Evolutionary conservation across 306 rosid genomes (phyloP), one percentile per base, ranked within the genome.

Genomic region (Senna tora): DNA sequence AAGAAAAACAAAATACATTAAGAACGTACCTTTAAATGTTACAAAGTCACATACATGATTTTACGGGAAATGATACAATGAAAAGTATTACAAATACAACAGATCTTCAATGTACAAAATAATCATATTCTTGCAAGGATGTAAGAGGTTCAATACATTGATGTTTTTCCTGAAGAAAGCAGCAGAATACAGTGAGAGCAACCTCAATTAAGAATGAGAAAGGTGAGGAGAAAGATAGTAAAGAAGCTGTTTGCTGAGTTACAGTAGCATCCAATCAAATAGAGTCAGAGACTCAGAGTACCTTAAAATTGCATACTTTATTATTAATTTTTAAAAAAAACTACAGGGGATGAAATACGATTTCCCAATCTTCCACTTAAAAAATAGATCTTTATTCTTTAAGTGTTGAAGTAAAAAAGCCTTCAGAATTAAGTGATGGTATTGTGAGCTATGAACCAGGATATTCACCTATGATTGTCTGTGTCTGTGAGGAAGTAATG

Each of bases 351-450:
- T n/a, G n/a, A n/a, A n/a, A n/a, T n/a, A n/a, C 53, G 59, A 62
- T 28, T 69, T 69, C 49, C 42, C 57, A 60, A 57, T 52, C 25
- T 52, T 33, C 67, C 54, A 4, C 9, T 19, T 25, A 36, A 25
- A 38, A 19, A 32, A 6, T 55, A 7, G 10, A 8, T 9, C 28
- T 52, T 10, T n/a, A n/a, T n/a, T n/a, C 20, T 10, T 4, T 9
- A 20, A 36, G 8, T 36, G 39, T 21, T 19, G 13, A 21, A 10
- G 33, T 56, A 14, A 33, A 54, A 54, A 30, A 11, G 46, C 12
- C 5, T 50, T 4, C 28, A 20, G 12, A 50, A 49, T 66, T 20
- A 52, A 39, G 6, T 22, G 52, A 54, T 3, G 28, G 65, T 21
- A 54, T 54, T 5, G 28, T 25, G 54, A 49, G 2, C 59, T 14